These are phyloP conservation scores for Suhomyces vadensis DNA, from an alignment of 805 yeast species.

Conservation along the genomic window DNA sequence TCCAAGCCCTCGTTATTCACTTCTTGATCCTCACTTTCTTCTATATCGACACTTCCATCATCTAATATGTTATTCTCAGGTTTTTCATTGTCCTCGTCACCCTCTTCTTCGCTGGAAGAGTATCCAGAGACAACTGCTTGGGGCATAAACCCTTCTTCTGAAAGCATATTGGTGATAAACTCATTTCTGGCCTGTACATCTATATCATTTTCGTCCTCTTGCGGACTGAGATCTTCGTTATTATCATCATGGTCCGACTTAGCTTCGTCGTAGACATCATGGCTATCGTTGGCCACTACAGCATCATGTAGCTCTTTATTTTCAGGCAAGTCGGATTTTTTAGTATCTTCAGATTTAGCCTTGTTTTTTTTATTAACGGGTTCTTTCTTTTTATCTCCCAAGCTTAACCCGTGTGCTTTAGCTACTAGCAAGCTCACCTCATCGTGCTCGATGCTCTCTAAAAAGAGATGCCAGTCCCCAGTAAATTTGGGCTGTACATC, in stretches of 20 bases:
- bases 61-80: constrained; percentile 6
- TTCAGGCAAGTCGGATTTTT: background rate
- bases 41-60: constrained; percentile 7
- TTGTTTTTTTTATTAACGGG: background rate
- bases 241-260: background rate
- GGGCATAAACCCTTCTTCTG: constrained; percentile 21
- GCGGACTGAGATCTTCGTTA: background rate
- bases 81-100: constrained; percentile 12
- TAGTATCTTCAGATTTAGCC: background rate
- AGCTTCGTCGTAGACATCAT: background rate
- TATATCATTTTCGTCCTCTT: constrained; percentile 8
- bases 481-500: constrained; percentile 19
- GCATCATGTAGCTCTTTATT: constrained; percentile 4
- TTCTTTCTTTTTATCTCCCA: background rate
- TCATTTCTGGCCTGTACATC: constrained; percentile 15
- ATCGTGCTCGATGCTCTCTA: constrained; percentile 27
- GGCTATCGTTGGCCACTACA: background rate
- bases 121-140: constrained; percentile 23
- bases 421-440: constrained; percentile 31
- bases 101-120: constrained; percentile 26
- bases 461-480: constrained; percentile 16
- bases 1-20: constrained; percentile 12
- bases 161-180: constrained; percentile 17
- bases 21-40: constrained; percentile 3
- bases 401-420: constrained; percentile 14